Conservation (phyloP, 2,329 filamentous ascomycete species). For the Coniochaeta sp. region DNA sequence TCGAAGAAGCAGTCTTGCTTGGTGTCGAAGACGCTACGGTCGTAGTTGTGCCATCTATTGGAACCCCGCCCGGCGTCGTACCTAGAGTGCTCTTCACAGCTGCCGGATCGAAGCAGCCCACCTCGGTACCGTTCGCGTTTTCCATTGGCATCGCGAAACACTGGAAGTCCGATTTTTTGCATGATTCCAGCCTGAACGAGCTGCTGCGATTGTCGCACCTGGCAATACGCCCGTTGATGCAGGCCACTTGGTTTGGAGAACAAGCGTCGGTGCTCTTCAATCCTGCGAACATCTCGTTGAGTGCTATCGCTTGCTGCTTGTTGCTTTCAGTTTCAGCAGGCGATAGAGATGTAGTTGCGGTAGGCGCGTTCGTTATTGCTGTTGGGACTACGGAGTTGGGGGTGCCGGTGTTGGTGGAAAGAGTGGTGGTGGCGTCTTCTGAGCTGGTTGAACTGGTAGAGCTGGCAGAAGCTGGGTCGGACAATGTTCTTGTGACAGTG, state of each 20-base stretch:
- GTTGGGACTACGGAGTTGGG: background rate
- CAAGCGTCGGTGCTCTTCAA: slow-evolving; percentile 39
- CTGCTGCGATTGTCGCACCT: slow-evolving; percentile 31
- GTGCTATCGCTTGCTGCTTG: slow-evolving; percentile 32
- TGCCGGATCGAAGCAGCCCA: slow-evolving; percentile 37
- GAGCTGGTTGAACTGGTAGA: background rate
- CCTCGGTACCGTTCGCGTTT: slow-evolving; percentile 35
- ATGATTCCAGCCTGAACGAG: slow-evolving; percentile 34
- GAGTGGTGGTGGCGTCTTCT: background rate
- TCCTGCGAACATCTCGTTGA: slow-evolving; percentile 40
- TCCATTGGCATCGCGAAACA: slow-evolving; percentile 52
- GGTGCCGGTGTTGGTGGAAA: background rate
- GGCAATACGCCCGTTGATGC: slow-evolving; percentile 42
- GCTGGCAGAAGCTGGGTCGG: too few relatives aligned
- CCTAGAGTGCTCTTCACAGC: slow-evolving; percentile 37
- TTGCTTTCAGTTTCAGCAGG: slow-evolving; percentile 30
- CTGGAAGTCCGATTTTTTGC: slow-evolving; percentile 17
- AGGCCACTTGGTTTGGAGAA: slow-evolving; percentile 38
- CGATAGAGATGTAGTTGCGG: slow-evolving; percentile 23
- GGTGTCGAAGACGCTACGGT: background rate
- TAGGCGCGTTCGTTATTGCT: slow-evolving; percentile 28
- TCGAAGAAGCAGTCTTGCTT: background rate
- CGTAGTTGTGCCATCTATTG: background rate
- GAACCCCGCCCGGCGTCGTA: background rate
- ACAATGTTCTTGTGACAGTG: too few relatives aligned